Percentiles rank a stretch among this genome's conserved stretches.
phyloP scores from a whole-genome alignment of 257 asterid species.

The Scutellaria barbata region DNA sequence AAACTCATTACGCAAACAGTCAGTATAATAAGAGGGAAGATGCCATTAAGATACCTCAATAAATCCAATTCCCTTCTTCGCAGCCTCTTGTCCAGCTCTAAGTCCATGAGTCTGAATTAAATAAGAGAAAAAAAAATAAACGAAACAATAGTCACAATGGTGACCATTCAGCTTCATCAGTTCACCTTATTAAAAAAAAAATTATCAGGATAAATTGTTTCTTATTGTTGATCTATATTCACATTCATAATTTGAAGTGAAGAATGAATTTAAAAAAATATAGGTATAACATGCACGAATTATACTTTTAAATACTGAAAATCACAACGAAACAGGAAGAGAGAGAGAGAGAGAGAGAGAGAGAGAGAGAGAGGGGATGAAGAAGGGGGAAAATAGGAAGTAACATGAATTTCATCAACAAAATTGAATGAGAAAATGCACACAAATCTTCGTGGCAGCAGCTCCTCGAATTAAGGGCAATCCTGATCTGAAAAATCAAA shows the following conservation, averaged over 20 bases:
- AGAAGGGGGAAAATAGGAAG: not conserved
- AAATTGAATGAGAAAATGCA: constrained; percentile 19
- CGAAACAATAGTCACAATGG: not conserved
- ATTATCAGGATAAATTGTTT: constrained; percentile 10
- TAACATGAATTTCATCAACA: constrained; percentile 12
- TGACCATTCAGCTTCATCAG: not conserved
- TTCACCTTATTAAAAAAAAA: not conserved
- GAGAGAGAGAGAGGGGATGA: too few relatives aligned
- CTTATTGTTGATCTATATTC: not conserved
- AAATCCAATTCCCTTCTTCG: constrained; percentile 69
- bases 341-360: too few relatives aligned
- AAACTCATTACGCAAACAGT: constrained; percentile 22
- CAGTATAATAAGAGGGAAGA: constrained; percentile 4
- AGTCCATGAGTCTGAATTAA: constrained; percentile 74
- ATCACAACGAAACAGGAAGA: not conserved
- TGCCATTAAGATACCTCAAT: constrained; percentile 54
- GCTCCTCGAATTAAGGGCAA: constrained; percentile 5
- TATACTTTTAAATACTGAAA: not conserved
- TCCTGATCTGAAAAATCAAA: not conserved
- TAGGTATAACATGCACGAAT: not conserved
- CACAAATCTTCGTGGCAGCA: constrained; percentile 21
- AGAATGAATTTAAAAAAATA: too few relatives aligned
- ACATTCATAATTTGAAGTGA: not conserved
- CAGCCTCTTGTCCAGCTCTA: constrained; percentile 69
- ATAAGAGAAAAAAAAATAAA: constrained; percentile 11